Percentiles rank a stretch among this genome's conserved stretches.
Conservation (phyloP, 1,284 basidiomycete genomes). For the Melampsora larici-populina region DNA sequence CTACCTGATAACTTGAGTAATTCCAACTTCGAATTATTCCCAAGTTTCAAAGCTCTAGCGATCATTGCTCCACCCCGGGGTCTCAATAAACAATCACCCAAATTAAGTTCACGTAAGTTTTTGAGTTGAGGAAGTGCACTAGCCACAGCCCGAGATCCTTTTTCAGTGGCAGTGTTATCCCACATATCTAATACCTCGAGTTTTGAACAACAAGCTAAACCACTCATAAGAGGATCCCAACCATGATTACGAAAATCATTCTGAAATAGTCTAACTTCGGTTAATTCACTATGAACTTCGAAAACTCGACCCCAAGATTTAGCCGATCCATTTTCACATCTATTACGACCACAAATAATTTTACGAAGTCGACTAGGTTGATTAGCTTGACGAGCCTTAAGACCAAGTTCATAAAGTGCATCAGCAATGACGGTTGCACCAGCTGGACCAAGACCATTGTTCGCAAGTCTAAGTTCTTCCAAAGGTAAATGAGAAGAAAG, state of each 20-base stretch:
- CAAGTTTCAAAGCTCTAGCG: constrained; percentile 61
- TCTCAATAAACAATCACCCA: constrained; percentile 87
- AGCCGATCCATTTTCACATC: constrained; percentile 87
- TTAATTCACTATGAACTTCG: constrained; percentile 72
- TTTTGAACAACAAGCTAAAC: constrained; percentile 67
- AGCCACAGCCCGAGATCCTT: constrained; percentile 72
- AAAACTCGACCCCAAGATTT: constrained; percentile 81
- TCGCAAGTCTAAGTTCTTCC: constrained; percentile 83
- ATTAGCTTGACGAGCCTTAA: constrained; percentile 65
- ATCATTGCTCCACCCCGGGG: constrained; percentile 63
- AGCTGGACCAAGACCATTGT: constrained; percentile 92
- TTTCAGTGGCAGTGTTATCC: constrained; percentile 85
- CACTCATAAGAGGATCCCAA: constrained; percentile 73
- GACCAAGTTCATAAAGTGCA: constrained; percentile 75
- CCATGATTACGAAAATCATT: constrained; percentile 96
- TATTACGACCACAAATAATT: constrained; percentile 89
- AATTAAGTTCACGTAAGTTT: constrained; percentile 70
- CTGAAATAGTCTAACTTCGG: constrained; percentile 88
- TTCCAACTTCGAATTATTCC: constrained; percentile 70
- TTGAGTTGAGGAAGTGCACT: constrained; percentile 69
- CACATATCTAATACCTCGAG: constrained; percentile 83
- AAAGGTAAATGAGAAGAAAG: constrained; percentile 66
- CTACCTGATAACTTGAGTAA: constrained; percentile 82
- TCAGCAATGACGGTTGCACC: constrained; percentile 82
- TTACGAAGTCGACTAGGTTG: constrained; percentile 69